These are phyloP conservation scores for Fusarium sp. DNA, from an alignment of 2,329 filamentous ascomycete genomes.

Conservation along the genomic window DNA sequence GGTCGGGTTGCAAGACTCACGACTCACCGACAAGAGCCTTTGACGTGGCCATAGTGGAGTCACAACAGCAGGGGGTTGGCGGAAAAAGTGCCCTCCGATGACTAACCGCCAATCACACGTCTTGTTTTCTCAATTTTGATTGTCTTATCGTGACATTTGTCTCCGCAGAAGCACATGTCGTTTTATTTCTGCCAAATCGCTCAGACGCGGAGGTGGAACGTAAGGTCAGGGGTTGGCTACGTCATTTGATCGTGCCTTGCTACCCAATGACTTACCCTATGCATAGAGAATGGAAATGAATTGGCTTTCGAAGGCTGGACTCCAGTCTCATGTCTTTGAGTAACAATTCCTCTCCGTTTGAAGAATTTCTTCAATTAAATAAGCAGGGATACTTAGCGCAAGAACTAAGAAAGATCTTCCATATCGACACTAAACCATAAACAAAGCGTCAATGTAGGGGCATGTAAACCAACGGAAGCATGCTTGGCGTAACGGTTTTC, in stretches of 20 bases:
- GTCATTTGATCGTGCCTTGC: constrained; percentile 9
- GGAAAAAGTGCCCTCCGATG: constrained; percentile 39
- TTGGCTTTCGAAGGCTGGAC: background rate
- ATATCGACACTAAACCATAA: background rate
- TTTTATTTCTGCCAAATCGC: constrained; percentile 23
- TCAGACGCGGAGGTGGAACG: constrained; percentile 12
- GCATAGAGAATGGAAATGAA: background rate
- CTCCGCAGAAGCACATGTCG: constrained; percentile 16
- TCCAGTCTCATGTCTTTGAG: background rate
- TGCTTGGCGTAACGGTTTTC: too few relatives aligned
- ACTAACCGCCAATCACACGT: constrained; percentile 12
- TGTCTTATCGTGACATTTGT: constrained; percentile 18
- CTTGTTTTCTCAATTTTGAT: background rate
- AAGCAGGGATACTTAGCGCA: background rate
- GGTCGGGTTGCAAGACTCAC: constrained; percentile 33
- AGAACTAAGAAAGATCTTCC: background rate
- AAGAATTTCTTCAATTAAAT: background rate
- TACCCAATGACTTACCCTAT: constrained; percentile 11
- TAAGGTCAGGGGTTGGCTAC: constrained; percentile 5
- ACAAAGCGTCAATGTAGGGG: background rate
- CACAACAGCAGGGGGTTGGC: constrained; percentile 15
- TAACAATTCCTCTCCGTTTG: background rate
- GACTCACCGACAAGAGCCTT: constrained; percentile 44
- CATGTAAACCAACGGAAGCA: too few relatives aligned
- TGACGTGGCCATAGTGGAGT: constrained; percentile 43